Conservation (phyloP, 805 yeast species). For the Yarrowia bubula region DNA sequence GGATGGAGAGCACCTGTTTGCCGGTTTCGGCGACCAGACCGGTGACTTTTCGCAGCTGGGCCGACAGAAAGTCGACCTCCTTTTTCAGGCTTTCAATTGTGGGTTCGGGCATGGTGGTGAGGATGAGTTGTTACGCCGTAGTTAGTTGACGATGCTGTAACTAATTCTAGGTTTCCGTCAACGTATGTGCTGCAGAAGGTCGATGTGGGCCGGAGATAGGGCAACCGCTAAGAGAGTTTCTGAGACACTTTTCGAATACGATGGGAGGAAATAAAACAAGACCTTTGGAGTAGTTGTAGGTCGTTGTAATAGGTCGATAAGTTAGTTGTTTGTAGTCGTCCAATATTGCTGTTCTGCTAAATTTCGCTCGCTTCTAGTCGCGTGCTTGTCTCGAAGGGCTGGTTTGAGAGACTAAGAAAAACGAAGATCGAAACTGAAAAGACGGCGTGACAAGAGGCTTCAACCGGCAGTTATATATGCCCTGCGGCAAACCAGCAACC, state of each 20-base stretch:
- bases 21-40: constrained; percentile 21
- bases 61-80: constrained; percentile 16
- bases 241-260: background rate
- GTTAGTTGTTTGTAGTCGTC: too few relatives aligned
- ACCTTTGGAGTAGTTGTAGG: too few relatives aligned
- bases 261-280: too few relatives aligned
- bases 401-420: too few relatives aligned
- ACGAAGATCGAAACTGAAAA: too few relatives aligned
- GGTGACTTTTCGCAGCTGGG: constrained; percentile 25
- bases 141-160: background rate
- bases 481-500: too few relatives aligned
- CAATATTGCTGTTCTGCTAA: too few relatives aligned
- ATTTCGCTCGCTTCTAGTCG: too few relatives aligned
- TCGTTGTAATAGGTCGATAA: too few relatives aligned
- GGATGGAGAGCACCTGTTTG: constrained; percentile 21
- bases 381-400: too few relatives aligned
- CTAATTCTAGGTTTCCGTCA: background rate
- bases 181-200: background rate
- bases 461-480: too few relatives aligned
- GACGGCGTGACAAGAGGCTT: too few relatives aligned
- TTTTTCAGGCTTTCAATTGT: constrained; percentile 22
- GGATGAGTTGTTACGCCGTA: background rate
- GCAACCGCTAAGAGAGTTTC: background rate
- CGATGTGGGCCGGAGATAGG: background rate
- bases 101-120: constrained; percentile 2